A percentile compares a stretch with the other conserved stretches of the same genome.
Evolutionary conservation across 495 filamentous ascomycete genomes (phyloP).

Genomic region (Xylaria cubensis): DNA sequence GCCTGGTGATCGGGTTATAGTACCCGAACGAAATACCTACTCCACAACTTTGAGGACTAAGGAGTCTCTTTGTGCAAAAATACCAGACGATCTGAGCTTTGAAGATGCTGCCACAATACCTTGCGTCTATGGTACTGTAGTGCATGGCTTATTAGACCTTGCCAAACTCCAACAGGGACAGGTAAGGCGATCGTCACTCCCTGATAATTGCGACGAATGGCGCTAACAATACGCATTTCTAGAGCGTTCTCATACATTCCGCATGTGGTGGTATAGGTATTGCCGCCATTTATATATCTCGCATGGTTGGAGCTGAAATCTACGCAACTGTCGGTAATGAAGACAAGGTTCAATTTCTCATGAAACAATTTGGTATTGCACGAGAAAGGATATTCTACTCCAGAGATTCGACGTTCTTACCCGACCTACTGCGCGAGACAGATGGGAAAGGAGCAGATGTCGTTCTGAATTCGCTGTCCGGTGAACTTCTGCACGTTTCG

Average conservation of each 20-base stretch:
- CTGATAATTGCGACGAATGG: no score
- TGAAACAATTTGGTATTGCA: slow-evolving; percentile 54
- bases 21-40: background rate
- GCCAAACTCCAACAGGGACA: background rate
- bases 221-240: no score
- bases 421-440: slow-evolving; percentile 53
- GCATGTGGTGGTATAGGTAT: slow-evolving; percentile 62
- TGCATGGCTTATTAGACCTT: slow-evolving; percentile 28
- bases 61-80: slow-evolving; percentile 29
- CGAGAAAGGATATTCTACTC: slow-evolving; percentile 58
- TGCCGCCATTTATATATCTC: slow-evolving; percentile 59
- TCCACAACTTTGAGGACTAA: background rate
- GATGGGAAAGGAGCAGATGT: slow-evolving; percentile 58
- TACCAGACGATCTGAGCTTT: slow-evolving; percentile 41
- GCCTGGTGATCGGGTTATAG: slow-evolving; percentile 17
- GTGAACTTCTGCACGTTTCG: slow-evolving; percentile 56
- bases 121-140: slow-evolving; percentile 39
- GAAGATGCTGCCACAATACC: slow-evolving; percentile 43
- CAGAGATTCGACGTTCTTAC: slow-evolving; percentile 45
- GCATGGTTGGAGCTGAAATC: slow-evolving; percentile 57
- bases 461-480: slow-evolving; percentile 63
- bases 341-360: slow-evolving; percentile 51
- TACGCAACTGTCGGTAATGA: slow-evolving; percentile 59
- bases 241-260: slow-evolving; percentile 61
- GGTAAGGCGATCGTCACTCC: no score